Evolutionary conservation across 306 rosid species (phyloP), one percentile per base, ranked within the genome.

Genomic region (Pueraria montana): DNA sequence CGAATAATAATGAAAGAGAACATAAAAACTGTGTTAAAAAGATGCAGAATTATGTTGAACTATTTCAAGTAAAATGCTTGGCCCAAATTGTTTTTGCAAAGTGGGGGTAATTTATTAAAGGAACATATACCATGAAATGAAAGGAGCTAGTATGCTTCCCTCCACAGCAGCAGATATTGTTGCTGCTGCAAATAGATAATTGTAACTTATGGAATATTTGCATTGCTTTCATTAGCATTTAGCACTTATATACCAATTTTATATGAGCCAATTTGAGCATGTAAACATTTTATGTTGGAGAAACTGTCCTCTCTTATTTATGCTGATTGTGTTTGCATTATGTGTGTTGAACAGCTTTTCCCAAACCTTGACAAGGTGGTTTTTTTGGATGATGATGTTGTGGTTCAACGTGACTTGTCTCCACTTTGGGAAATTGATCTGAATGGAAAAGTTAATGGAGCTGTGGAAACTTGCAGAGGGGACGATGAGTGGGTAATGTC

Each of bases 401-500:
- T 96, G 86, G 89, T 96, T 91, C 98, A 94, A 83, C 90, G 68
- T 53, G 99, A 96, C 84, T 81, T 96, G 68, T 90, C 98, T 72
- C 97, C 90, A 10, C 97, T 96, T 70, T 96, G 97, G 99, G 95
- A 92, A 49, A 94, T 94, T 61, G 95, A 94, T 80, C 89, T 94
- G 66, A 92, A 89, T 43, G 99, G 98, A 79, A 94, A 94, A 86
- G 97, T 94, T 77, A 96, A 94, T 42, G 97, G 99, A 74, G 99
- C 99, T 68, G 99, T 96, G 20, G 95, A 94, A 94, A 96, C 99
- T 52, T 96, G 99, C 85, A 89, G 87, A 92, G 99, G 99, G 27
- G 91, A 90, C n/a, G 98, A 96, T 79, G 92, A 86, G 21, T 96
- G 99, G 99, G 98, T 96, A 80, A 92, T 96, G 99, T 92, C 97